Evolutionary conservation across 441 rosid species (phyloP).

Genomic region (Adansonia gregorii): DNA sequence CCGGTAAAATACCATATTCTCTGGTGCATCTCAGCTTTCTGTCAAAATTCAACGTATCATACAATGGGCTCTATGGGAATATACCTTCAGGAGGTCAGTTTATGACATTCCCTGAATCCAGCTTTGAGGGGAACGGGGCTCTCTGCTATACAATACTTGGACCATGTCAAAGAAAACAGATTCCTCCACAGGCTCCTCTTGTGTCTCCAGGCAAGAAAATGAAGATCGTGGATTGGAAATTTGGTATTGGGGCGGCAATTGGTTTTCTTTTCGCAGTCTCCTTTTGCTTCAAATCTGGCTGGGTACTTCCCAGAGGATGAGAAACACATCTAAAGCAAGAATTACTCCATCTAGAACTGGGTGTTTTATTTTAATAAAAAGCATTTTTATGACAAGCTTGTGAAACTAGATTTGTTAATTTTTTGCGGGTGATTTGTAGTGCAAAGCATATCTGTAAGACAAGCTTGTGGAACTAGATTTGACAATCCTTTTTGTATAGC

Average conservation of each 20-base stretch:
- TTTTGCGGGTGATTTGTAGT: too few relatives aligned
- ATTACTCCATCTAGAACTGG: not conserved
- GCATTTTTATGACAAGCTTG: too few relatives aligned
- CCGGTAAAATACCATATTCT: slow-evolving; percentile 7
- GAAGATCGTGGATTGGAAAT: not conserved
- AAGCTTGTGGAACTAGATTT: slow-evolving; percentile 4
- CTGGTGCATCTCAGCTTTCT: slow-evolving; percentile 15
- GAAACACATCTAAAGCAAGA: not conserved
- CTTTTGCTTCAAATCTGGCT: slow-evolving; percentile 20
- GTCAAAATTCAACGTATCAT: slow-evolving; percentile 16
- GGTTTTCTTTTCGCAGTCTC: slow-evolving; percentile 10
- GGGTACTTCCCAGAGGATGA: not conserved
- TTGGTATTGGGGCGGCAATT: not conserved
- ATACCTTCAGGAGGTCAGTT: slow-evolving; percentile 22
- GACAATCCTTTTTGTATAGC: not conserved
- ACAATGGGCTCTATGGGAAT: slow-evolving; percentile 13
- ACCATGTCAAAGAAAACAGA: not conserved
- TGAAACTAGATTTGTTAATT: too few relatives aligned
- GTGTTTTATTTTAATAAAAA: not conserved
- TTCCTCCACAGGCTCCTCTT: not conserved
- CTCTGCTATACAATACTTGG: not conserved
- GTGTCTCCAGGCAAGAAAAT: not conserved
- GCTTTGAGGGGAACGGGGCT: slow-evolving; percentile 19
- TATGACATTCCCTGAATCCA: slow-evolving; percentile 9
- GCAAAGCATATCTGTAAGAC: not conserved